phyloP scores from a whole-genome alignment of 139 green algal genomes.

The Penium margaritaceum region DNA sequence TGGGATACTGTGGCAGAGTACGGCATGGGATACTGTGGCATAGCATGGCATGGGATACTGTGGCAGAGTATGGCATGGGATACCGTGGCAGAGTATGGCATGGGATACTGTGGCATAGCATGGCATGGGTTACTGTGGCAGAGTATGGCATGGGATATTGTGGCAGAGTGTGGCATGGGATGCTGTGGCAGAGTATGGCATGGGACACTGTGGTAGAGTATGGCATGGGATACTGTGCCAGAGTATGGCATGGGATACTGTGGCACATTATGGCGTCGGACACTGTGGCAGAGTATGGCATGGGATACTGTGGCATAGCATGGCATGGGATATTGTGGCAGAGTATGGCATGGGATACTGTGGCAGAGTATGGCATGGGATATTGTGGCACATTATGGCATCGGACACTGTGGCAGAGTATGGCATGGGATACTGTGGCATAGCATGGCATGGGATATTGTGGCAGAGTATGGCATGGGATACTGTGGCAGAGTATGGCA shows the following conservation, averaged over 20 bases:
- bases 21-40: no score
- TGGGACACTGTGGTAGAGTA: not conserved
- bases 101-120: not conserved
- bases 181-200: conserved; percentile 6
- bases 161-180: conserved; percentile 6
- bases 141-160: conserved; percentile 3
- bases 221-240: not conserved
- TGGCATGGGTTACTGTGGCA: not conserved
- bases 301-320: conserved; percentile 5
- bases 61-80: no score
- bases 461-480: no score
- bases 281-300: no score
- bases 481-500: no score
- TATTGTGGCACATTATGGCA: not conserved
- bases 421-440: no score
- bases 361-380: not conserved
- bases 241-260: not conserved
- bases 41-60: no score
- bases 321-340: not conserved
- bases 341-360: not conserved
- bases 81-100: not conserved
- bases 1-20: no score
- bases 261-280: no score
- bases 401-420: no score
- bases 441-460: no score